Evolutionary conservation across 2,329 filamentous ascomycete genomes (phyloP), one percentile per base, ranked within the genome.

Genomic region (Verticillium nubilum): DNA sequence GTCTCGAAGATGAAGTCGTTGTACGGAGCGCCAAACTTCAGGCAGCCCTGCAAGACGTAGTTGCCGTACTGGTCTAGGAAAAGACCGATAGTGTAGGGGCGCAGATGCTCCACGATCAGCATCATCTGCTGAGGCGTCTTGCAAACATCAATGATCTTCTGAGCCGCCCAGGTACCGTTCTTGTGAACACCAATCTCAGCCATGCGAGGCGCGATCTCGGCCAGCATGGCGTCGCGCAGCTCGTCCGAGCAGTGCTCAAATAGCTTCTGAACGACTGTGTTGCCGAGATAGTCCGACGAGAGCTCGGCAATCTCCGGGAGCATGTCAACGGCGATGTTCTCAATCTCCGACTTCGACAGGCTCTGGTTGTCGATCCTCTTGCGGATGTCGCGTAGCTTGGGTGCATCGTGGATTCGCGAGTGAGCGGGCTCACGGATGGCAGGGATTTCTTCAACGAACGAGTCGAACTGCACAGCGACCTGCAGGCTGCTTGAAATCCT

Each of bases 61-160:
- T 99, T 99, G 72, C 95, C 95, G 68, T 96, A 99, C 71, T 99
- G 95, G 70, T 99, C 95, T 37, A 98, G 82, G 82, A 99, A 98
- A 23, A 98, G 82, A 2, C 92, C 91, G 54, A 97, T 86, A 0
- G 90, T 92, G 75, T 96, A 97, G 1, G 92, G 88, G 3, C 89
- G 89, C 29, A 98, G 80, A 65, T 91, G 84, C 63, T 96, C 87
- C 28, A 95, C 89, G 69, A 99, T 94, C 76, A 92, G 79, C 54
- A 80, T 78, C 87, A 95, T 94, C 76, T 98, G 93, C 47, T 80
- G 78, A 5, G 89, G 86, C 1, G 90, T 92, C 76, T 95, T 92
- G 73, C 92, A 94, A 6, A 97, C 92, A 69, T 98, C 94, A 66
- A 99, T 98, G 69, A 99, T 98, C 82, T 98, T 99, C 76, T 99